phyloP scores from a whole-genome alignment of 768 basidiomycete genomes.

The Lactifluus rugatus region DNA sequence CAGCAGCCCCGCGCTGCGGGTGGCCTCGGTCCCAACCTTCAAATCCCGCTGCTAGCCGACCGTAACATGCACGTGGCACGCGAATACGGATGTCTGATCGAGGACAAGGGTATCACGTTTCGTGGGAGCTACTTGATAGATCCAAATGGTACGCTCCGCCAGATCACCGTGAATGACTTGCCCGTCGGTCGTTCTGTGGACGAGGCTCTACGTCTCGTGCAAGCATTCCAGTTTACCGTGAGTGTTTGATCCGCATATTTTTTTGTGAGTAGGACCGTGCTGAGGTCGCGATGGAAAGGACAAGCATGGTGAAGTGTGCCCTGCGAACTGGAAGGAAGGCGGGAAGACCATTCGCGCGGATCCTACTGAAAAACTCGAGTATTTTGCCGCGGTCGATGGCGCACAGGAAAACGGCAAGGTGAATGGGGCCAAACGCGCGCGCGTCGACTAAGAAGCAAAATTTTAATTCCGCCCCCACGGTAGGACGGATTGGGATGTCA shows the following conservation, averaged over 20 bases:
- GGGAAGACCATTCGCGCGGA: constrained; percentile 75
- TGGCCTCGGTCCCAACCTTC: constrained; percentile 82
- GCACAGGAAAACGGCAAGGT: constrained; percentile 24
- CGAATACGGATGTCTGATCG: constrained; percentile 82
- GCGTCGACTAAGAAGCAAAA: constrained; percentile 34
- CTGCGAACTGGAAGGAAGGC: constrained; percentile 82
- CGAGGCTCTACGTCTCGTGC: constrained; percentile 81
- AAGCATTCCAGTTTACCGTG: constrained; percentile 89
- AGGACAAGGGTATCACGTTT: constrained; percentile 81
- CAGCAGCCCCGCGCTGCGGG: constrained; percentile 74
- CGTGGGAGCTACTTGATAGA: constrained; percentile 85
- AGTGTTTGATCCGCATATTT: constrained; percentile 21
- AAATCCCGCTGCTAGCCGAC: constrained; percentile 77
- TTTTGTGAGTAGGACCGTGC: neutral
- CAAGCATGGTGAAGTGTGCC: constrained; percentile 86
- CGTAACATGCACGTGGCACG: constrained; percentile 68
- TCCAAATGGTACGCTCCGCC: constrained; percentile 62
- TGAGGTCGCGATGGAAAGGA: constrained; percentile 39
- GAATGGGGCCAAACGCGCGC: constrained; percentile 50
- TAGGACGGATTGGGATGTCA: neutral
- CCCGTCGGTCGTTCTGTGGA: constrained; percentile 94
- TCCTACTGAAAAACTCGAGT: constrained; percentile 62
- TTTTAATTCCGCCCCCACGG: neutral
- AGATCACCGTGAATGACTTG: constrained; percentile 86
- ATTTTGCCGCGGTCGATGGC: constrained; percentile 40